phyloP scores from a whole-genome alignment of 2,329 filamentous ascomycete genomes.

The Rhinocladiella similis region DNA sequence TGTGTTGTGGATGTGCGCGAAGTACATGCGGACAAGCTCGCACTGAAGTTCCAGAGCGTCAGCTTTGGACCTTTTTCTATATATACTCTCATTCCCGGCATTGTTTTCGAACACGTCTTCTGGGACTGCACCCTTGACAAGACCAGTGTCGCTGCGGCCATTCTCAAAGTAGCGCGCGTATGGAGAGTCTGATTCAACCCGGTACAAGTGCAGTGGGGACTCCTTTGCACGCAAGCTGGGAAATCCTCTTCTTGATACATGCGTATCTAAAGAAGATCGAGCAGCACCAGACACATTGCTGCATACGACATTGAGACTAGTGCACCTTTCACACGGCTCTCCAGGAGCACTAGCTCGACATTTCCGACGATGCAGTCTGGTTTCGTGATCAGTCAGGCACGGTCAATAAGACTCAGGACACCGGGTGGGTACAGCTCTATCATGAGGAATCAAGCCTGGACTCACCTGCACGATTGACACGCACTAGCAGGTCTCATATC shows the following conservation, averaged over 20 bases:
- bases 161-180: not conserved
- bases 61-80: not conserved
- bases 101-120: not conserved
- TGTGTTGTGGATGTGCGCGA: slow-evolving; percentile 19
- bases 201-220: not conserved
- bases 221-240: not conserved
- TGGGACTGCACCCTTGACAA: not conserved
- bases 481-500: not conserved
- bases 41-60: not conserved
- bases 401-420: too few relatives aligned
- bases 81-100: not conserved
- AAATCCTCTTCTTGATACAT: not conserved
- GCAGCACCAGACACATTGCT: not conserved
- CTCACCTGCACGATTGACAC: not conserved
- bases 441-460: not conserved
- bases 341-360: not conserved
- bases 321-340: not conserved
- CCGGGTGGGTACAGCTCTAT: too few relatives aligned
- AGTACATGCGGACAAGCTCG: slow-evolving; percentile 7
- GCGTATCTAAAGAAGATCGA: not conserved
- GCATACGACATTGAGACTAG: not conserved
- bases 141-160: not conserved
- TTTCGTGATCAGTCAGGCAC: not conserved
- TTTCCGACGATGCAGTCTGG: not conserved
- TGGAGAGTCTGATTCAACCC: not conserved